A percentile compares a stretch with the other conserved stretches of the same genome.
Conservation (phyloP, 73 alveolate species). For the Uronychia binucleata region DNA sequence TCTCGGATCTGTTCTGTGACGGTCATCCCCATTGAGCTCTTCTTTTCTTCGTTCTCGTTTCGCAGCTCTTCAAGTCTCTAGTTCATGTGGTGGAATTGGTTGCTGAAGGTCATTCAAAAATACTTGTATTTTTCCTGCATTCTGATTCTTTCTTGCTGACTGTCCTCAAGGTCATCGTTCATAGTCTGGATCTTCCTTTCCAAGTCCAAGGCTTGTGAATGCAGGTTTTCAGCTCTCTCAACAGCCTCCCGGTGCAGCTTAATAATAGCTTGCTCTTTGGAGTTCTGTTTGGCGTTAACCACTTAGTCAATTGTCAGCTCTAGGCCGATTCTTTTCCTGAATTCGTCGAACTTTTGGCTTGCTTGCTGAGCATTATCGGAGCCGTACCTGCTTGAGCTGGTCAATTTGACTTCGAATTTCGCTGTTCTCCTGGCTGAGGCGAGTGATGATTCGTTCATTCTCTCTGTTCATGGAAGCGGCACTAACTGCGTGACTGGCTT, state of each 20-base stretch:
- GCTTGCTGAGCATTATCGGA: slow-evolving; percentile 1
- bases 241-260: slow-evolving; percentile 6
- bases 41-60: slow-evolving; percentile 7
- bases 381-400: background rate
- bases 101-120: background rate
- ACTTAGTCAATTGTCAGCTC: background rate
- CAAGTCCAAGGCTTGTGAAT: slow-evolving; percentile 7
- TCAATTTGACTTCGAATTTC: slow-evolving; percentile 24
- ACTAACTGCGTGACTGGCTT: background rate
- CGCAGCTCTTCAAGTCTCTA: slow-evolving; percentile 20
- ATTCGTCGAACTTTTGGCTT: background rate
- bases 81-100: slow-evolving; percentile 1
- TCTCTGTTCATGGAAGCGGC: slow-evolving; percentile 9
- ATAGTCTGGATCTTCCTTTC: slow-evolving; percentile 21
- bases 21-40: background rate
- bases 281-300: slow-evolving; percentile 14
- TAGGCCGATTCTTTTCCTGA: slow-evolving; percentile 3
- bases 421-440: slow-evolving; percentile 16
- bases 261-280: background rate
- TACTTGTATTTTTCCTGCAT: slow-evolving; percentile 28
- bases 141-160: background rate
- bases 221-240: slow-evolving; percentile 14
- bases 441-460: slow-evolving; percentile 5
- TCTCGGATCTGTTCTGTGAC: slow-evolving; percentile 25
- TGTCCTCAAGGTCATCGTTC: slow-evolving; percentile 12